Evolutionary conservation across 225 moss, liverwort and hornwort species (phyloP), one percentile per base, ranked within the genome.

Genomic region (Climacium dendroides): DNA sequence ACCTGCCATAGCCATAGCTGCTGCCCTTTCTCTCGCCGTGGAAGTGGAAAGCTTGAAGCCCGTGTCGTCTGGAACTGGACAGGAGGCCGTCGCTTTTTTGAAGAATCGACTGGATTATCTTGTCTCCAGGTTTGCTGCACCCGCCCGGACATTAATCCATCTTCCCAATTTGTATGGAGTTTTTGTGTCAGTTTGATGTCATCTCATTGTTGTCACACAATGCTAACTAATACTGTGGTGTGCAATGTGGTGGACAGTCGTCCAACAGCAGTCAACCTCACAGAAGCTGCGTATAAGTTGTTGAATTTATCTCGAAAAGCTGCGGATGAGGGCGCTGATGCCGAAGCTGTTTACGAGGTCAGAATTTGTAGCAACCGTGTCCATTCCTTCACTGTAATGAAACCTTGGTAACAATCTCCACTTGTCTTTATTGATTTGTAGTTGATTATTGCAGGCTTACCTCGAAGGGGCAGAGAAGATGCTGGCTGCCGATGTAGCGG

Each of bases 1-100:
- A 71, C 98, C 98, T 74, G 97, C 97, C 54, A 98, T 98, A 57
- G 98, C 97, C 69, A 96, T 98, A 29, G 92, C 96, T 76, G 98
- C 96, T 66, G 97, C 92, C 20, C 96, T 98, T 39, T 86, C 97
- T 73, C 87, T 98, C 74, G 98, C 98, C 7, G 97, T 98, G 57
- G 98, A 98, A 91, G 93, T 98, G 61, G 89, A 88, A 62, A 87
- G 85, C 61, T 81, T 93, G 83, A 84, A 88, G 53, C 81, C 73
- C 28, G 82, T 50, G 41, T 84, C 88, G 61, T 82, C 89, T 50
- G 95, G 93, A 90, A 87, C 90, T 69, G 94, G 94, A 34, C 54
- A 84, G 32, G 87, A 95, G 34, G 96, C 96, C 25, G 89, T 93
- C 11, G 48, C 85, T 32, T 91, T 90, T 19, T 88, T 98, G 61